phyloP scores from a whole-genome alignment of 257 asterid genomes.

The Lantana camara region DNA sequence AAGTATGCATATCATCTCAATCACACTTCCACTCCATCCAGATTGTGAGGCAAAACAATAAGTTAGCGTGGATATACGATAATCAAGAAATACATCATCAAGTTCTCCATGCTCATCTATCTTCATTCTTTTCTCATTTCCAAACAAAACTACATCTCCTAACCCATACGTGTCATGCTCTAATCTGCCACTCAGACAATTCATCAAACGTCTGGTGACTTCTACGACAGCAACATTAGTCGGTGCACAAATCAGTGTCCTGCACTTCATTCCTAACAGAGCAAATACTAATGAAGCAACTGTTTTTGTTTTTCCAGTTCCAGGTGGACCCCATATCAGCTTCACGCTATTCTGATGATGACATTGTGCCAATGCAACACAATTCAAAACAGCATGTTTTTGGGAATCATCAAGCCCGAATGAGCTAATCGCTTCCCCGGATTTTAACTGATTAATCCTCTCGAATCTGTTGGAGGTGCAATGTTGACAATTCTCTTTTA shows the following conservation, averaged over 20 bases:
- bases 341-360: slow-evolving; percentile 41
- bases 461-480: slow-evolving; percentile 29
- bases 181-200: slow-evolving; percentile 36
- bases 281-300: slow-evolving; percentile 40
- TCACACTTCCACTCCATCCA: slow-evolving; percentile 53
- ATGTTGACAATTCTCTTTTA: slow-evolving; percentile 35
- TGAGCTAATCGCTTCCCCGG: slow-evolving; percentile 21
- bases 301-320: slow-evolving; percentile 79
- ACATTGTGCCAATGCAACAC: slow-evolving; percentile 48
- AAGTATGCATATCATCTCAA: slow-evolving; percentile 47
- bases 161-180: slow-evolving; percentile 52
- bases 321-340: slow-evolving; percentile 90
- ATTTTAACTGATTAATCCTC: slow-evolving; percentile 7
- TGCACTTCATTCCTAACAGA: slow-evolving; percentile 42
- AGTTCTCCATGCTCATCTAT: slow-evolving; percentile 59
- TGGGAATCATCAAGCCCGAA: slow-evolving; percentile 59
- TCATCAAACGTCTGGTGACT: slow-evolving; percentile 35
- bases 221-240: slow-evolving; percentile 54
- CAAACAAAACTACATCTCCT: slow-evolving; percentile 71
- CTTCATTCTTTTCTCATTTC: slow-evolving; percentile 65
- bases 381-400: slow-evolving; percentile 43
- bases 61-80: slow-evolving; percentile 44
- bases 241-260: slow-evolving; percentile 73
- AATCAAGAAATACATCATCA: slow-evolving; percentile 55
- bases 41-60: slow-evolving; percentile 40